phyloP scores from a whole-genome alignment of 345 rosid species.

The Eucalyptus pauciflora region DNA sequence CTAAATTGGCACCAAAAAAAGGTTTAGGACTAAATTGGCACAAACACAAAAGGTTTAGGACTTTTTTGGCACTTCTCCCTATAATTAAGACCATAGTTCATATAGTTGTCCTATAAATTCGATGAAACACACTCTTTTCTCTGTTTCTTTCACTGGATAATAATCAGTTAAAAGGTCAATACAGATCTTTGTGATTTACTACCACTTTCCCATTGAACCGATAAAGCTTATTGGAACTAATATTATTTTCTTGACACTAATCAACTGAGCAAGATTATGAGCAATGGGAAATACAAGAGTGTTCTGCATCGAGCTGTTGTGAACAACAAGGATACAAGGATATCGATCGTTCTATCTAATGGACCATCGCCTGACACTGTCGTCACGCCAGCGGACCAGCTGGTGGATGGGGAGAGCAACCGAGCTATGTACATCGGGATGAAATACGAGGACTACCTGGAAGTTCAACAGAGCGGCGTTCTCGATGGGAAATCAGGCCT shows the following conservation, averaged over 20 bases:
- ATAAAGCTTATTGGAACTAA: neutral
- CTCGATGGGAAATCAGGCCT: slow-evolving; percentile 22
- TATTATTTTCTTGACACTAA: neutral
- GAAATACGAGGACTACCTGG: slow-evolving; percentile 18
- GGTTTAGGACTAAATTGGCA: too few relatives aligned
- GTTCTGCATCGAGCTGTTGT: slow-evolving; percentile 33
- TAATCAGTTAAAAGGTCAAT: neutral
- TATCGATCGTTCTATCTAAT: slow-evolving; percentile 11
- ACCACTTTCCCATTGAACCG: neutral
- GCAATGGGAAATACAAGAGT: slow-evolving; percentile 52
- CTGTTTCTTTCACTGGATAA: neutral
- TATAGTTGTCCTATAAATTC: neutral
- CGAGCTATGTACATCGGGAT: slow-evolving; percentile 15
- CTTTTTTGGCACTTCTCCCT: too few relatives aligned
- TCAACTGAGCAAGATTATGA: slow-evolving; percentile 1
- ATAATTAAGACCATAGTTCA: neutral
- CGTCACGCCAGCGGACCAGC: slow-evolving; percentile 16
- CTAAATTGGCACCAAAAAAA: too few relatives aligned
- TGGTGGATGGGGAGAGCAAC: neutral
- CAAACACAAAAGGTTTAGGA: too few relatives aligned
- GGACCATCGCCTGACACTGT: slow-evolving; percentile 37
- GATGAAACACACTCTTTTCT: neutral
- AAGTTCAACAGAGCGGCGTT: slow-evolving; percentile 16
- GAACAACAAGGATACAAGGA: slow-evolving; percentile 17
- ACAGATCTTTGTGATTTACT: neutral